A percentile compares a stretch with the other conserved stretches of the same genome.
These are phyloP conservation scores for Syzygium malaccense DNA, from an alignment of 441 rosid species.

Conservation along the genomic window DNA sequence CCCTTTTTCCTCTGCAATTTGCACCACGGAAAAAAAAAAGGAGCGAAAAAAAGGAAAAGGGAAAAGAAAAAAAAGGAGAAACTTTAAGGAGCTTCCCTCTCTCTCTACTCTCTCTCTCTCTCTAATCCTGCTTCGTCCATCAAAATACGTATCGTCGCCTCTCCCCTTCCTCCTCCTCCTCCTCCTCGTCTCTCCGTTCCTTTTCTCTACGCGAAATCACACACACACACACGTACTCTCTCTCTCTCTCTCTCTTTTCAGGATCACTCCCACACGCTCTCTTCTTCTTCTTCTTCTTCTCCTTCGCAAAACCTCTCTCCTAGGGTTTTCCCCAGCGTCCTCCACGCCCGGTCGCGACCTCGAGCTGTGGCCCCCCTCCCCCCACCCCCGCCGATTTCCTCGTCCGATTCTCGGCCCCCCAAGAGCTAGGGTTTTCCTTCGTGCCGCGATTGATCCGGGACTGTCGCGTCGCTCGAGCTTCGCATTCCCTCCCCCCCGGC, in stretches of 20 bases:
- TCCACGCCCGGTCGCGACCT: not conserved
- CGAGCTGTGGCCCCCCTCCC: not conserved
- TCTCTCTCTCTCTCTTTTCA: not conserved
- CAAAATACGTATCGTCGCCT: not conserved
- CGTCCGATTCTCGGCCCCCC: not conserved
- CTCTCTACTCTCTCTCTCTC: not conserved
- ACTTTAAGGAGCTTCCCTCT: not conserved
- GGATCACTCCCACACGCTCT: not conserved
- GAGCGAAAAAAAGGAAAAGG: fast-evolving
- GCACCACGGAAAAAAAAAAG: fast-evolving
- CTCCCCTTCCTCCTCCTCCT: not conserved
- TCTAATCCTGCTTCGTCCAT: not conserved
- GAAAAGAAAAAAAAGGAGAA: fast-evolving
- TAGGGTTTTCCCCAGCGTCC: not conserved
- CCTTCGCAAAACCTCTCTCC: not conserved
- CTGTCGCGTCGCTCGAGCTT: not conserved
- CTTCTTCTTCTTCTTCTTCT: not conserved
- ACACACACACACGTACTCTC: not conserved
- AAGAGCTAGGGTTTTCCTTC: not conserved
- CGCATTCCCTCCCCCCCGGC: not conserved
- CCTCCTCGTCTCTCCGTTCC: not conserved
- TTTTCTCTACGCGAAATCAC: not conserved
- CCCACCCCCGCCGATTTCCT: not conserved
- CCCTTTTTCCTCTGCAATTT: not conserved
- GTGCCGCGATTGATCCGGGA: not conserved